phyloP scores from a whole-genome alignment of 2,329 filamentous ascomycete species.

The Sclerotinia minor region DNA sequence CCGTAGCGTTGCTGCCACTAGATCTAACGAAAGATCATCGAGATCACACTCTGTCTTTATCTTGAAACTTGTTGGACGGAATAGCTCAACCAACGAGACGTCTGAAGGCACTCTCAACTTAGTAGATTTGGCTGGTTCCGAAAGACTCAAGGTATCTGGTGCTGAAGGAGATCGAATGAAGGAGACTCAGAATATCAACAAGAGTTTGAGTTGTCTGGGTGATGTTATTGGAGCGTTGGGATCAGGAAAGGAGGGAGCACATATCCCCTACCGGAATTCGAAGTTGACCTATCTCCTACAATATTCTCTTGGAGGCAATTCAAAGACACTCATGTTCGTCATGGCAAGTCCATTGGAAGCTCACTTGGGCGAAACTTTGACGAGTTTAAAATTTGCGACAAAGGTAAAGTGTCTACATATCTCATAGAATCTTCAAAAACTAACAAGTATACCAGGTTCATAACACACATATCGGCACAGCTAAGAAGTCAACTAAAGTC shows the following conservation, averaged over 20 bases:
- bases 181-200: constrained; percentile 98
- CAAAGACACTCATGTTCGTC: constrained; percentile 98
- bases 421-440: constrained; percentile 26
- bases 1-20: constrained; percentile 92
- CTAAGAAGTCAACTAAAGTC: constrained; percentile 70
- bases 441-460: constrained; percentile 56
- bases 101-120: constrained; percentile 94
- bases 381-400: constrained; percentile 91
- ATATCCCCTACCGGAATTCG: constrained; percentile 93
- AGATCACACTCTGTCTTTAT: constrained; percentile 97
- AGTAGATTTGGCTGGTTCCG: constrained; percentile 91
- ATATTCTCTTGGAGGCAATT: constrained; percentile 92
- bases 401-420: constrained; percentile 61
- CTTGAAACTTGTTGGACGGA: constrained; percentile 72
- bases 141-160: constrained; percentile 83
- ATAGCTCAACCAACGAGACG: constrained; percentile 71
- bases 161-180: constrained; percentile 84
- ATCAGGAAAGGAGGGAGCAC: constrained; percentile 70
- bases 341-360: constrained; percentile 93
- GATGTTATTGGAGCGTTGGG: constrained; percentile 96
- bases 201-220: constrained; percentile 84
- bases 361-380: constrained; percentile 89
- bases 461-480: constrained; percentile 90
- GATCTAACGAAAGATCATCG: constrained; percentile 91
- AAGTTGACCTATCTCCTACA: constrained; percentile 95